Percentiles rank a stretch among this genome's conserved stretches.
These are phyloP conservation scores for Smallanthus sonchifolius DNA, from an alignment of 129 eudicot species.

Conservation along the genomic window DNA sequence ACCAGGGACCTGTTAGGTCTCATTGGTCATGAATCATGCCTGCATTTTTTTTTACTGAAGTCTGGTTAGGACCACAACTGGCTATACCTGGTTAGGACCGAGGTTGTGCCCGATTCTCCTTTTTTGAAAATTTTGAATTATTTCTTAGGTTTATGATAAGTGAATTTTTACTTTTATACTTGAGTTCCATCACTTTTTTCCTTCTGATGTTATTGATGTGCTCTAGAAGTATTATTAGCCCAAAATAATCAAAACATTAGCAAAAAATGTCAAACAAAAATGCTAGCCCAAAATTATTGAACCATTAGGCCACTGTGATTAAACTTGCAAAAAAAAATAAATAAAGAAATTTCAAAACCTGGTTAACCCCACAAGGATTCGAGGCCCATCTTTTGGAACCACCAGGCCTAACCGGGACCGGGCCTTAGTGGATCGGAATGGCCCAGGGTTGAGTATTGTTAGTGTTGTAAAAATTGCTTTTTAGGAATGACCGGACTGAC, in stretches of 20 bases:
- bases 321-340: neutral
- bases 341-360: neutral
- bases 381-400: neutral
- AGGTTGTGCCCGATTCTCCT: neutral
- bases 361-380: neutral
- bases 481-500: neutral
- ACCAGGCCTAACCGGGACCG: neutral
- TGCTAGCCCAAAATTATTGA: neutral
- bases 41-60: neutral
- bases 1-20: neutral
- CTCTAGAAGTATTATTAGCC: neutral
- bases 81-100: neutral
- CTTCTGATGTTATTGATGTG: no score
- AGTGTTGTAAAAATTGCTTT: neutral
- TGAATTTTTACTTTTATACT: neutral
- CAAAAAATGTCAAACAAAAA: neutral
- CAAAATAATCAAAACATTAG: neutral
- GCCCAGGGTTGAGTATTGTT: neutral
- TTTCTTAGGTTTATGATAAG: neutral
- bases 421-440: neutral
- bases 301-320: neutral
- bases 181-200: no score
- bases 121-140: neutral
- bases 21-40: neutral
- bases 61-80: neutral